A percentile compares a stretch with the other conserved stretches of the same genome.
Conservation (phyloP, 257 asterid genomes). For the Solanum verrucosum region DNA sequence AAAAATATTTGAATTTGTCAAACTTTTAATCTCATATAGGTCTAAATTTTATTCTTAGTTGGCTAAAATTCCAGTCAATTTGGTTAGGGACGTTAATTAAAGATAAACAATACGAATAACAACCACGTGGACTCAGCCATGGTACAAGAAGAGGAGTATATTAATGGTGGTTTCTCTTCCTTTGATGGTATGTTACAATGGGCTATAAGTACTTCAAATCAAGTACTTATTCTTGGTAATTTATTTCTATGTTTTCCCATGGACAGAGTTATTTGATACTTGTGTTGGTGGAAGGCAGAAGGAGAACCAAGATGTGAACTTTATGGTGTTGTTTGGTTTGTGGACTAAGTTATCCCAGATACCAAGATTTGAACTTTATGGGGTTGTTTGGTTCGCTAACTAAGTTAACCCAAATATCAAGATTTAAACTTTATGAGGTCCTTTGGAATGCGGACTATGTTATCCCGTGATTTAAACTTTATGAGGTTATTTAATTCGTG, state of each 20-base stretch:
- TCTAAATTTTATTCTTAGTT: not conserved
- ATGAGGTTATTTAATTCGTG: not conserved
- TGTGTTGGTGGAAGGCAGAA: not conserved
- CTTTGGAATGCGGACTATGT: not conserved
- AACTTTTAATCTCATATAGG: not conserved
- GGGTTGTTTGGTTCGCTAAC: not conserved
- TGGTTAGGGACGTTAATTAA: not conserved
- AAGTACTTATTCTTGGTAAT: not conserved
- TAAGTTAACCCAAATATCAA: too few species aligned
- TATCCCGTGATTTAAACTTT: not conserved
- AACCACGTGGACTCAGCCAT: constrained; percentile 1
- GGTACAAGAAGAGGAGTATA: constrained; percentile 20
- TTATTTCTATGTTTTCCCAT: not conserved
- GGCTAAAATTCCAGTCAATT: not conserved
- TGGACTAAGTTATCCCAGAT: too few species aligned
- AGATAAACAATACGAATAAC: not conserved
- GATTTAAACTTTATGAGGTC: not conserved
- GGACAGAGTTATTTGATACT: not conserved
- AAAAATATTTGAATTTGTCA: not conserved
- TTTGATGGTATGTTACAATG: constrained; percentile 83
- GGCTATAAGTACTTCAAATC: constrained; percentile 45
- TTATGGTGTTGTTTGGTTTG: not conserved
- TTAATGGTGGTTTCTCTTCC: constrained; percentile 81
- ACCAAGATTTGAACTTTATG: not conserved
- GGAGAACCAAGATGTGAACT: not conserved